Conservation (phyloP, 1,139 yeast species). For the Kodamaea sp. region DNA sequence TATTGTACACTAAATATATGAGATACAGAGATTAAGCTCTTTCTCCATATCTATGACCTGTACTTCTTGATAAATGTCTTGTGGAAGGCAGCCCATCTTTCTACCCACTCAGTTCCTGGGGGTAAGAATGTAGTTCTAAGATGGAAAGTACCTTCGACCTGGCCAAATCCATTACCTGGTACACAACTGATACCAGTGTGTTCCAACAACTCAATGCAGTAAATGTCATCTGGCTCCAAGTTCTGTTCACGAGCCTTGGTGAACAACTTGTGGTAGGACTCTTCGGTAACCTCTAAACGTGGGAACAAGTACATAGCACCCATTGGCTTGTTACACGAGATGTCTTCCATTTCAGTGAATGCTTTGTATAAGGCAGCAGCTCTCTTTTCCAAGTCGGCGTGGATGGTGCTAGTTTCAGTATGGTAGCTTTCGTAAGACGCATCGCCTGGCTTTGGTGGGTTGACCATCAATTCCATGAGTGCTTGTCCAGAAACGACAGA, state of each 20-base stretch:
- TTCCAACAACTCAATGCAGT: slow-evolving; percentile 80
- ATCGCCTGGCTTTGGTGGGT: slow-evolving; percentile 82
- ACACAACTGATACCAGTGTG: slow-evolving; percentile 95
- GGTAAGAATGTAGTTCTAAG: slow-evolving; percentile 95
- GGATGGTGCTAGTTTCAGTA: slow-evolving; percentile 62
- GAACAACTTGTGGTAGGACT: slow-evolving; percentile 51
- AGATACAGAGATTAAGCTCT: not conserved
- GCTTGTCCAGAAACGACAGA: slow-evolving; percentile 96
- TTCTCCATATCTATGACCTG: no score
- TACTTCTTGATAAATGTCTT: slow-evolving; percentile 63
- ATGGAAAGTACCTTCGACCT: slow-evolving; percentile 83
- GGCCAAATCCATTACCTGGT: slow-evolving; percentile 98
- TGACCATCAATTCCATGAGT: slow-evolving; percentile 85
- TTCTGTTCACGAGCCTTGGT: slow-evolving; percentile 57
- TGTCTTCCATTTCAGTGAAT: slow-evolving; percentile 75
- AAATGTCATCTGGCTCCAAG: slow-evolving; percentile 76
- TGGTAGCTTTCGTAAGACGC: slow-evolving; percentile 70
- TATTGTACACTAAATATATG: no score
- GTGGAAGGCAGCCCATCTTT: slow-evolving; percentile 77
- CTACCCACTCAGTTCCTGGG: slow-evolving; percentile 89
- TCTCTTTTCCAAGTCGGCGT: slow-evolving; percentile 60
- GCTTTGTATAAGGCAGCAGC: slow-evolving; percentile 67
- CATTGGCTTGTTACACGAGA: slow-evolving; percentile 81
- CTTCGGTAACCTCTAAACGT: slow-evolving; percentile 57
- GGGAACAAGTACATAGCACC: slow-evolving; percentile 99